phyloP scores from a whole-genome alignment of 768 basidiomycete species.

The Tricholoma terreum region DNA sequence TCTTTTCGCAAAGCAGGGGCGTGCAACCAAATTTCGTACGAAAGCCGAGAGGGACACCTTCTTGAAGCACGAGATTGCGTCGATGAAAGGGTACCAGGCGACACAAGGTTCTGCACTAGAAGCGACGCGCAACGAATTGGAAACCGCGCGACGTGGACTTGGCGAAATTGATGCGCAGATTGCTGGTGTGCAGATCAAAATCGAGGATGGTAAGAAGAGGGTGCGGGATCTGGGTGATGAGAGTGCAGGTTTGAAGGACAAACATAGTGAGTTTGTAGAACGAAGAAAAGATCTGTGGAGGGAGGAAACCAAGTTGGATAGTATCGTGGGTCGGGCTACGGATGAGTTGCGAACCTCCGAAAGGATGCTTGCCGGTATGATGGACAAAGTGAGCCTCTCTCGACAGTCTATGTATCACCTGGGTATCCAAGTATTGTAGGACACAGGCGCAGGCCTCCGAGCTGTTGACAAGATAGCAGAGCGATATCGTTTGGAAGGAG shows the following conservation, averaged over 20 bases:
- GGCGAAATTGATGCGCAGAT: conserved; percentile 59
- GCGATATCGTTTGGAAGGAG: conserved; percentile 70
- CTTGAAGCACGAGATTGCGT: conserved; percentile 73
- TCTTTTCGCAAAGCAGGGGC: conserved; percentile 88
- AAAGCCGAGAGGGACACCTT: conserved; percentile 82
- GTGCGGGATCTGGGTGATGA: conserved; percentile 62
- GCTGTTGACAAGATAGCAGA: conserved; percentile 85
- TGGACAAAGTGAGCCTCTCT: conserved; percentile 75
- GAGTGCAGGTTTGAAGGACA: conserved; percentile 56
- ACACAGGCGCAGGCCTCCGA: conserved; percentile 84
- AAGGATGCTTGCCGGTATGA: conserved; percentile 78
- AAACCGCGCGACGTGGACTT: conserved; percentile 44
- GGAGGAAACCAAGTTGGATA: conserved; percentile 87
- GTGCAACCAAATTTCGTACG: conserved; percentile 80
- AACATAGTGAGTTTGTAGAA: conserved; percentile 69
- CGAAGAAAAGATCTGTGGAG: conserved; percentile 92
- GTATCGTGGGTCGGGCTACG: conserved; percentile 67
- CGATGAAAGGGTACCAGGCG: conserved; percentile 58
- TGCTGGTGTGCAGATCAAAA: conserved; percentile 50
- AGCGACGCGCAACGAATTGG: conserved; percentile 48
- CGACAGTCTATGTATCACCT: neutral
- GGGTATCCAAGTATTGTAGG: conserved; percentile 43
- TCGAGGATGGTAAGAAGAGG: conserved; percentile 62
- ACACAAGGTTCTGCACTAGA: conserved; percentile 57
- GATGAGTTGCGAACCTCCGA: conserved; percentile 84